These are phyloP conservation scores for Dendrocalamus latiflorus DNA, from an alignment of 202 grass and related monocot species.

Conservation along the genomic window DNA sequence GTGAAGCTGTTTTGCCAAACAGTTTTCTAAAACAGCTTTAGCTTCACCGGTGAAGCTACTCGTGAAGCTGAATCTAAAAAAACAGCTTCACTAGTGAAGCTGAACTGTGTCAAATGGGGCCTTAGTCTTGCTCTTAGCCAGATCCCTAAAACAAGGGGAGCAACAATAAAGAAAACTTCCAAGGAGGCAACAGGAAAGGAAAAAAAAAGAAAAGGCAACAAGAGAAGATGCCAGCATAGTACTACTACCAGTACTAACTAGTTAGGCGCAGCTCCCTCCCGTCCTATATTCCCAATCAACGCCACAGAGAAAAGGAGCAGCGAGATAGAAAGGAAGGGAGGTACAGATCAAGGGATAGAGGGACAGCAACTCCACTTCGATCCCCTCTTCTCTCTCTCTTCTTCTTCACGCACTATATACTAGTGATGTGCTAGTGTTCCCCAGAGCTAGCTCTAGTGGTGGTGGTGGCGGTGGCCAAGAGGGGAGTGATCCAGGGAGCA, in stretches of 20 bases:
- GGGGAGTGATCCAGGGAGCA: not conserved
- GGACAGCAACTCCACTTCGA: slow-evolving; percentile 3
- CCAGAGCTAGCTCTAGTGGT: not conserved
- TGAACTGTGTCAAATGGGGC: no score
- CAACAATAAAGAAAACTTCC: not conserved
- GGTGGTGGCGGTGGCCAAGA: not conserved
- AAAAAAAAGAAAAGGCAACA: not conserved
- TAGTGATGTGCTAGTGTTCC: not conserved
- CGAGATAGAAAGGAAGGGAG: not conserved
- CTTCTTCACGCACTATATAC: not conserved
- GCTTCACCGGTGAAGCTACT: no score
- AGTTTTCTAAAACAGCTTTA: no score
- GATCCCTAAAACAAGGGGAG: not conserved
- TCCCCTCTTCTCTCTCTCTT: not conserved
- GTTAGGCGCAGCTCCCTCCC: no score
- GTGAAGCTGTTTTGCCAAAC: no score
- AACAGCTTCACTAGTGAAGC: no score
- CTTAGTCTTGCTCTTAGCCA: no score
- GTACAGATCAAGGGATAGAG: slow-evolving; percentile 8
- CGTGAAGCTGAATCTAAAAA: no score
- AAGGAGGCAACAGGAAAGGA: not conserved
- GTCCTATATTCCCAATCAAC: slow-evolving; percentile 27
- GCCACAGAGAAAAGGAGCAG: not conserved
- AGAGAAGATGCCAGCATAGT: slow-evolving; percentile 15
- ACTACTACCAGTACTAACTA: not conserved